A percentile compares a stretch with the other conserved stretches of the same genome.
Conservation (phyloP, 345 rosid species). For the Erysimum cheiranthoides region DNA sequence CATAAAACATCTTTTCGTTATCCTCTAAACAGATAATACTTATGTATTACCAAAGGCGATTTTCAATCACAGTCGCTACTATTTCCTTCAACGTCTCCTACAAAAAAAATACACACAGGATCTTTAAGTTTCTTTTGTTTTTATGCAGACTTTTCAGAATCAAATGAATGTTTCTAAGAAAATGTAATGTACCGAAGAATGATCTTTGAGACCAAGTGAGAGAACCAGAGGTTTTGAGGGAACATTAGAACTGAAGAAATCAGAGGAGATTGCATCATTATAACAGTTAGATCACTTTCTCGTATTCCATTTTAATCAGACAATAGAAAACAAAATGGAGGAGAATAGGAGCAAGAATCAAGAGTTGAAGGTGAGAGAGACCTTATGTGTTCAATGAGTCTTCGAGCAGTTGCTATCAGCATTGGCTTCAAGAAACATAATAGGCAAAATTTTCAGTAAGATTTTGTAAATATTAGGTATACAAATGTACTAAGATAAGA, state of each 20-base stretch:
- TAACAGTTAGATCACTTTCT: slow-evolving; percentile 2
- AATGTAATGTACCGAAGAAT: slow-evolving; percentile 62
- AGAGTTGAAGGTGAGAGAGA: slow-evolving; percentile 31
- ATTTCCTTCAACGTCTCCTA: slow-evolving; percentile 87
- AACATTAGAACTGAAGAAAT: slow-evolving; percentile 53
- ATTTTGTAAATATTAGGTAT: not conserved
- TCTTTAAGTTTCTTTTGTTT: not conserved
- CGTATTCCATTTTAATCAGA: slow-evolving; percentile 20
- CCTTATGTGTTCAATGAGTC: slow-evolving; percentile 89
- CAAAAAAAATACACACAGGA: not conserved
- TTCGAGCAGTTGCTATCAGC: slow-evolving; percentile 82
- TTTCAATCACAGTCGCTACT: slow-evolving; percentile 68
- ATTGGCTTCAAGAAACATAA: slow-evolving; percentile 63
- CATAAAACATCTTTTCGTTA: not conserved
- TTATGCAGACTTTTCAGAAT: not conserved
- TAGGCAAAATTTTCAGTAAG: slow-evolving; percentile 2
- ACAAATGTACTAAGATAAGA: not conserved
- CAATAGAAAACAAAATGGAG: not conserved
- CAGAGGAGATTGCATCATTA: slow-evolving; percentile 16
- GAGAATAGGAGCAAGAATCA: not conserved
- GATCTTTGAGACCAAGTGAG: slow-evolving; percentile 91
- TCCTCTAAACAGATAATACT: not conserved
- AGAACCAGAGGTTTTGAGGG: slow-evolving; percentile 74
- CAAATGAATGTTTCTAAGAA: not conserved
- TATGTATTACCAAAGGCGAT: slow-evolving; percentile 67